These are phyloP conservation scores for Ustilago bromivora DNA, from an alignment of 1,284 basidiomycete species.

Conservation along the genomic window DNA sequence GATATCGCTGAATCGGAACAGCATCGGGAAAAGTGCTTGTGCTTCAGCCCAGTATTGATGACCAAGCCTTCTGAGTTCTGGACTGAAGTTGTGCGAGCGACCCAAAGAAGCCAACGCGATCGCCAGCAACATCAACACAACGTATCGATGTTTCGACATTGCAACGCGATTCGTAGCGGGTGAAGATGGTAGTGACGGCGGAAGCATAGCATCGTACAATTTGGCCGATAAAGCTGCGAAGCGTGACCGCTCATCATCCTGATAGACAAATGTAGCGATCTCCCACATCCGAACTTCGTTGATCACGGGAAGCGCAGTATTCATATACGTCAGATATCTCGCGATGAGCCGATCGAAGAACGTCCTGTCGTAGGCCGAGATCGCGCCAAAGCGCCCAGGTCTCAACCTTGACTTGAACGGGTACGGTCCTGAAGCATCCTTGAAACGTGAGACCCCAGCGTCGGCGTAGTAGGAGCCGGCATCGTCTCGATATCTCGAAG, in stretches of 20 bases:
- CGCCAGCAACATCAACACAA: slow-evolving; percentile 38
- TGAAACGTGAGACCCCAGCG: slow-evolving; percentile 12
- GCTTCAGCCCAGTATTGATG: slow-evolving; percentile 48
- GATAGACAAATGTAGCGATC: slow-evolving; percentile 32
- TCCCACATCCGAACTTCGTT: slow-evolving; percentile 38
- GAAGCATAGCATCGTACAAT: slow-evolving; percentile 32
- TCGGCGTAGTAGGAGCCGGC: slow-evolving; percentile 18
- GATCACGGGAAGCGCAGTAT: slow-evolving; percentile 39
- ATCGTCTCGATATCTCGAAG: slow-evolving; percentile 33
- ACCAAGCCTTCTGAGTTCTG: slow-evolving; percentile 40
- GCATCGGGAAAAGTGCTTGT: slow-evolving; percentile 25
- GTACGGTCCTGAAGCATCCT: slow-evolving; percentile 9
- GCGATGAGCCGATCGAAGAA: slow-evolving; percentile 47
- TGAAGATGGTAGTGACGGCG: slow-evolving; percentile 29
- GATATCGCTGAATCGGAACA: slow-evolving; percentile 29
- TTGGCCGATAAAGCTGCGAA: slow-evolving; percentile 14
- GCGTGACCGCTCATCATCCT: slow-evolving; percentile 30
- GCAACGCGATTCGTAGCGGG: slow-evolving; percentile 20
- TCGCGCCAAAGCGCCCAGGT: slow-evolving; percentile 20
- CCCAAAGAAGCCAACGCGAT: slow-evolving; percentile 46
- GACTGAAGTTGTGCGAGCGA: slow-evolving; percentile 50
- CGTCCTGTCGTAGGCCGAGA: slow-evolving; percentile 37
- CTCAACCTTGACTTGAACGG: slow-evolving; percentile 33
- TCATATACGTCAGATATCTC: slow-evolving; percentile 50
- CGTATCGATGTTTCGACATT: slow-evolving; percentile 34